Percentiles rank a stretch among this genome's conserved stretches.
Conservation (phyloP, 2,329 filamentous ascomycete genomes). For the Alternaria alternata region DNA sequence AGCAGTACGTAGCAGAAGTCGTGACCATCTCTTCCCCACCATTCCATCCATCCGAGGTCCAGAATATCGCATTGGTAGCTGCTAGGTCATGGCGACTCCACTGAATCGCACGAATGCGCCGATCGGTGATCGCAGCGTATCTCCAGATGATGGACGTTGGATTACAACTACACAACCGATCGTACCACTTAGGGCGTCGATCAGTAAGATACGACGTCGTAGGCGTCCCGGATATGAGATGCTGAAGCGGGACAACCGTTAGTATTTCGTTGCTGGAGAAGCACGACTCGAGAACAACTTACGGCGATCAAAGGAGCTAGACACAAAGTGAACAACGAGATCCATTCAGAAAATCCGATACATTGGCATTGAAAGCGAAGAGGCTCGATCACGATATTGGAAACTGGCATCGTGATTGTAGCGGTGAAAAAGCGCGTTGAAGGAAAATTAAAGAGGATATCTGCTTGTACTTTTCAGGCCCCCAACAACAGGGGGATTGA, state of each 20-base stretch:
- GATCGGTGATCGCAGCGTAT: constrained; percentile 47
- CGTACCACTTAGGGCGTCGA: constrained; percentile 38
- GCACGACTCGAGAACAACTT: background rate
- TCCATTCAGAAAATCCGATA: constrained; percentile 40
- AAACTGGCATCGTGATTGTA: constrained; percentile 12
- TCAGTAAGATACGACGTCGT: constrained; percentile 25
- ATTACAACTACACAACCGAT: constrained; percentile 43
- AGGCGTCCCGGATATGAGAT: constrained; percentile 40
- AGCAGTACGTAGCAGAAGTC: constrained; percentile 4
- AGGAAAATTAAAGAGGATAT: background rate
- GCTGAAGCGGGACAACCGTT: constrained; percentile 1
- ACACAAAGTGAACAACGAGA: constrained; percentile 41
- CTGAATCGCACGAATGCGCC: constrained; percentile 38
- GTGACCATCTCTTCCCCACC: constrained; percentile 37
- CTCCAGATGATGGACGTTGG: constrained; percentile 52
- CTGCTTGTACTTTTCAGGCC: background rate
- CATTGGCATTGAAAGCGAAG: background rate
- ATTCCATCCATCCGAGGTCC: constrained; percentile 47
- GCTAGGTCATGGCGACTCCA: constrained; percentile 43
- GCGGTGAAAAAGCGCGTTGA: background rate
- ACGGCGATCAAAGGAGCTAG: constrained; percentile 43
- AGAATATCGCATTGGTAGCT: constrained; percentile 48
- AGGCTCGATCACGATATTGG: background rate
- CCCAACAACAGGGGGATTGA: background rate
- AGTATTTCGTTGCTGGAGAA: background rate